Base-by-base conservation (phyloP, 2,329 filamentous ascomycete genomes). In the Penicillium sp. region DNA sequence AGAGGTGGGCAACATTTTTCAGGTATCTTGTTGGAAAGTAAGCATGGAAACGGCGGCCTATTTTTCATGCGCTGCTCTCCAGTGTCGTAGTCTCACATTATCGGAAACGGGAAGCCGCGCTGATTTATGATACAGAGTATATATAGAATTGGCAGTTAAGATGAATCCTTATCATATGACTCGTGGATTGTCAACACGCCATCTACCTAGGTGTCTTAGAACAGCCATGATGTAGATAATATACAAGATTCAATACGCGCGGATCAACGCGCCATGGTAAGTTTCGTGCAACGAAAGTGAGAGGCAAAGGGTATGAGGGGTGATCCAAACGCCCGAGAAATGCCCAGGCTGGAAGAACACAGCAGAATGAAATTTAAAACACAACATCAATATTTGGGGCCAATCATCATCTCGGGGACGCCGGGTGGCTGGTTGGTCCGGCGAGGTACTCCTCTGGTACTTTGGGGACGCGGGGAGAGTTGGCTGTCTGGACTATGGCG, bases 391-490 rank as follows among this genome's bases (percentile, higher is more conserved):
- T 33, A 9, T 41, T 28, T n/a, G 16, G n/a, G 5, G 20, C 18
- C 13, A 2, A 10, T 20, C 22, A 50, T 36, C 42, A 64, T 28
- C 68, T 64, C 10, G 69, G 69, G 3, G 70, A 72, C 8, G 68
- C 57, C 18, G 69, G 69, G 44, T 71, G 70, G 47, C 69, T 72
- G 20, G 60, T 62, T 27, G 68, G 60, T 5, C 69, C 71, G 11
- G 66, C 63, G 36, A 78, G 69, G 62, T 77, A 79, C 48, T 77
- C 76, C 39, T 71, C 61, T 0, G 76, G 76, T 7, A 79, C 75
- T 54, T 76, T 76, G 3, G 76, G 76, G 10, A 79, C 76, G 18
- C 73, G 68, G 8, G 73, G 72, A 35, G 72, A 75, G 45, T 67
- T 67, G 38, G 71, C 64, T 33, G 71, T 67, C 53, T 74, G 70